Conservation (phyloP, 495 filamentous ascomycete genomes). For the Sordaria brevicollis region DNA sequence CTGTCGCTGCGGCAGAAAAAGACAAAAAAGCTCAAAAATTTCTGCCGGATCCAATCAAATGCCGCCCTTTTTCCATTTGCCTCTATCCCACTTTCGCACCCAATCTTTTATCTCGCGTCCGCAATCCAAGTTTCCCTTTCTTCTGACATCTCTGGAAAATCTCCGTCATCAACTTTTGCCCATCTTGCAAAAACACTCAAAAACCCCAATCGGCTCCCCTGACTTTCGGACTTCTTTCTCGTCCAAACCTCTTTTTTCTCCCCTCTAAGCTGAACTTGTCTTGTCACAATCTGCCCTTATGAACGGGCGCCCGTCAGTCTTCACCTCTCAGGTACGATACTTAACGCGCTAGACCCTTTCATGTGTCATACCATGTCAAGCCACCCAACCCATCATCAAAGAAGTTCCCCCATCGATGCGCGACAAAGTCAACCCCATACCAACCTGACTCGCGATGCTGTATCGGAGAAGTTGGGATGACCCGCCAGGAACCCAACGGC, state of each 20-base stretch:
- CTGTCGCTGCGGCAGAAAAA: neutral
- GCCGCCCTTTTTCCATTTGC: neutral
- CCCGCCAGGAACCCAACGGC: neutral
- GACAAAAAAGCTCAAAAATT: neutral
- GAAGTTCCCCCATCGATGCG: neutral
- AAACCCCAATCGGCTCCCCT: neutral
- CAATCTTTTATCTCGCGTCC: neutral
- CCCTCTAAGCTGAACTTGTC: constrained; percentile 14
- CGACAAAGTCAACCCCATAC: neutral
- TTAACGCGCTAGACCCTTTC: neutral
- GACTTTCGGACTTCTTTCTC: neutral
- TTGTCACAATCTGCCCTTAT: constrained; percentile 58
- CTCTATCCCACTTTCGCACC: neutral
- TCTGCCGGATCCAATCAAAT: neutral
- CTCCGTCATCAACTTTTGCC: constrained; percentile 5
- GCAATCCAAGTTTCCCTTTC: neutral
- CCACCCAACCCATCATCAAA: neutral
- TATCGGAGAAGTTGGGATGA: neutral
- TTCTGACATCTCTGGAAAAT: neutral
- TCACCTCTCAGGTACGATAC: constrained; percentile 85
- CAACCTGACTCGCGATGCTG: neutral
- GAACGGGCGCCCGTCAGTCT: constrained; percentile 86
- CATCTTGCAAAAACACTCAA: neutral
- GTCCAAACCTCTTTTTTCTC: constrained; percentile 2
- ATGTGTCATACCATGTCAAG: neutral